Evolutionary conservation across 1,139 yeast species (phyloP), one percentile per base, ranked within the genome.

Genomic region (Eremothecium gossypii): DNA sequence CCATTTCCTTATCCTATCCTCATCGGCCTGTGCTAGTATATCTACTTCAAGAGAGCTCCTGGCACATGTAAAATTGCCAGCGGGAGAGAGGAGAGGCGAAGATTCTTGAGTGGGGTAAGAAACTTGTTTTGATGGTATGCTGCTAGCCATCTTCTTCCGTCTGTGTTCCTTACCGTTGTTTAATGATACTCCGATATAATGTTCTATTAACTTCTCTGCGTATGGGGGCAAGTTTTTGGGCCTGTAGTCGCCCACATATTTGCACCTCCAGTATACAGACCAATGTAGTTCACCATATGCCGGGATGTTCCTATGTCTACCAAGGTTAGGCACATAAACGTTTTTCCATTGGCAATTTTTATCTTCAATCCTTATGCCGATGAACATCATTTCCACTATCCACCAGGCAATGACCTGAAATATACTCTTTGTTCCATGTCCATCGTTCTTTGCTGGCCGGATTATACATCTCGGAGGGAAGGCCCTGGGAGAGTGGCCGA

Each of bases 251-350:
- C 54, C 43, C 40, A 70, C 64, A 47, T 62, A 68, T 46, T 68
- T 74, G 44, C 73, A 53, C 46, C 79, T 64, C 74, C 78, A 78
- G 46, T 66, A 67, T 0, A 77, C 69, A 41, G 83, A 77, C 84
- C 85, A 79, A 54, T 79, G 85, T 27, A 77, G 48, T 10, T 57
- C 58, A 12, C 75, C 72, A 43, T 66, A 58, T 2, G 48, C 49
- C 1, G 83, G 82, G 4, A 79, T 61, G 30, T 61, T 61, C 45
- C 85, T 61, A 2, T 55, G 49, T 11, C 74, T 61, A 0, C 84
- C 83, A 5, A 74, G 49, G 52, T 79, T 78, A 1, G 84, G 84
- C 8, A 61, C 52, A 48, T 66, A 71, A 3, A 65, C 59, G 39
- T 68, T 64, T 43, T 58, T 63, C 80, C 82, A 76, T 46, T 64